Evolutionary conservation across 2,329 filamentous ascomycete genomes (phyloP).

Genomic region (Stagonosporopsis rhizophila): DNA sequence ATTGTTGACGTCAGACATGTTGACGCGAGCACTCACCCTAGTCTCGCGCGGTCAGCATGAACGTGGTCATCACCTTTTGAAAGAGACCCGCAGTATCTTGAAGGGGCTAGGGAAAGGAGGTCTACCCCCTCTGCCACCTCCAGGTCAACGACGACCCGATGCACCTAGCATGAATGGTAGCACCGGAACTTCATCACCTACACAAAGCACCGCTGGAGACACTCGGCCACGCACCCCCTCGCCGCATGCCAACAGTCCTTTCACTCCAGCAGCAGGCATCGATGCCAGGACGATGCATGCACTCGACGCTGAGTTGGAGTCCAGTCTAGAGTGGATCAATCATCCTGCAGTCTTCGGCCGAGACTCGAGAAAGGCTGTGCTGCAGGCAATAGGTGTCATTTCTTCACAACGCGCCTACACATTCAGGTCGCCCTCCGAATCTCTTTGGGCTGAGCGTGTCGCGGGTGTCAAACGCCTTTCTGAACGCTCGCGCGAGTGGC

Average conservation of each 20-base stretch:
- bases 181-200: constrained; percentile 47
- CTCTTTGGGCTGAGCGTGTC: constrained; percentile 85
- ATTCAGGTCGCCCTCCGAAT: constrained; percentile 87
- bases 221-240: constrained; percentile 48
- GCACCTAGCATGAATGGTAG: constrained; percentile 51
- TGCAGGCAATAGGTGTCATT: constrained; percentile 96
- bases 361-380: constrained; percentile 91
- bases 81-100: constrained; percentile 91
- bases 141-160: constrained; percentile 52
- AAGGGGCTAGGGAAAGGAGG: constrained; percentile 96
- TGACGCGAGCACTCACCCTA: constrained; percentile 87
- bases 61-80: constrained; percentile 87
- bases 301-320: constrained; percentile 88
- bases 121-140: constrained; percentile 82
- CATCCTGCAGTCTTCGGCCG: constrained; percentile 94
- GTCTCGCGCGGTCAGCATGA: constrained; percentile 93
- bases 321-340: constrained; percentile 94
- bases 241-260: constrained; percentile 56
- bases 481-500: constrained; percentile 88
- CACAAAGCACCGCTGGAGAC: constrained; percentile 48
- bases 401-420: constrained; percentile 93
- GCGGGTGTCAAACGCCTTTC: constrained; percentile 81
- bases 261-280: constrained; percentile 73
- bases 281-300: constrained; percentile 82
- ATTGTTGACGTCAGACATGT: constrained; percentile 95